Evolutionary conservation across 352 stramenopile genomes (phyloP), one percentile per base, ranked within the genome.

Genomic region (Elongisporangium senticosum): DNA sequence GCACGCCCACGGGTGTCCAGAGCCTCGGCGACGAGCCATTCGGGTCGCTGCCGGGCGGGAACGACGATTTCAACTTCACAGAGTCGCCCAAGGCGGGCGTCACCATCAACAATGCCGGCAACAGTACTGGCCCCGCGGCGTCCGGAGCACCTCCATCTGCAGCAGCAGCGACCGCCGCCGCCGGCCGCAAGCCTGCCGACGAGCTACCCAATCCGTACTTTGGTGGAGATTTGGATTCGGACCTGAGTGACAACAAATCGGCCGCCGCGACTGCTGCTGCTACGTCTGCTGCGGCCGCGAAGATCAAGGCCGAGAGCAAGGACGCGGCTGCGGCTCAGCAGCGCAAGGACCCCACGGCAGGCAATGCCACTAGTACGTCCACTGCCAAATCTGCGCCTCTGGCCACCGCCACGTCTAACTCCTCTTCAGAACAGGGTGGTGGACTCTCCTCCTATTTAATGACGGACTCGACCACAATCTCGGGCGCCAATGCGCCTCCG

Each of bases 21-120:
- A 93, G 83, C 57, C 75, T 95, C 14, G 83, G 82, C 17, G 84
- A 93, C 49, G 82, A 93, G 55, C 72, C 78, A 5, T 93, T 93
- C 53, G 69, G 72, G 15, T 58, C 71, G 6, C 72, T 83, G 53
- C 69, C 65, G 2, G 67, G 61, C 4, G 67, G 68, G 37, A 77
- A 79, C 52, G 77, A 89, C 48, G 84, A 91, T 57, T 91, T 93
- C 33, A 85, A 72, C 67, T 93, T 93, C 56, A 79, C 75, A 22
- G 84, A 91, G 55, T 93, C 84, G 37, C 84, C 84, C 55, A 90
- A 89, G 58, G 68, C 74, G 10, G 75, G 71, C 15, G 62, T 57
- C 49, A 69, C 60, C 15, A 51, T 52, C 68, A 70, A 48, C 21
- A 56, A 17, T 43, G 11, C 33, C 8, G 33, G 33, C 33, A 43